phyloP scores from a whole-genome alignment of 2,329 filamentous ascomycete genomes.

The Aspergillus flavus region DNA sequence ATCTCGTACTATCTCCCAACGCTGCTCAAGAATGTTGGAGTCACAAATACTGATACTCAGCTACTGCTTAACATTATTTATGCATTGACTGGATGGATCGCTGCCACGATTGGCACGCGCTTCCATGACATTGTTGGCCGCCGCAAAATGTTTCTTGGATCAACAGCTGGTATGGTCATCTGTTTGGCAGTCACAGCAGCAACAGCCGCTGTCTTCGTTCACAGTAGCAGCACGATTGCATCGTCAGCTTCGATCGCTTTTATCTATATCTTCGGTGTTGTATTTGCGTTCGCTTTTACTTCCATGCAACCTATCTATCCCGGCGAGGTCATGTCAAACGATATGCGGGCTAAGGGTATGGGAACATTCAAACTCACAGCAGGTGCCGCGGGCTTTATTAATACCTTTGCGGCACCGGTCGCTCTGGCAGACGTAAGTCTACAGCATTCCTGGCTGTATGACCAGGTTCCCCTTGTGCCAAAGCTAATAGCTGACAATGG shows the following conservation, averaged over 20 bases:
- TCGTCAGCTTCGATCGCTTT: constrained; percentile 47
- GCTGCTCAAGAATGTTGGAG: too few relatives aligned
- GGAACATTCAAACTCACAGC: constrained; percentile 31
- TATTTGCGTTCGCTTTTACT: constrained; percentile 53
- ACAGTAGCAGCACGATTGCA: constrained; percentile 16
- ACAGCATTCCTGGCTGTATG: neutral
- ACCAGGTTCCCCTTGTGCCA: neutral
- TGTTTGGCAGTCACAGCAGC: constrained; percentile 14
- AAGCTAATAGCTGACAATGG: neutral
- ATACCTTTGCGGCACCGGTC: constrained; percentile 13
- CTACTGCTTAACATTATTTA: too few relatives aligned
- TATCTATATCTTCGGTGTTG: constrained; percentile 56
- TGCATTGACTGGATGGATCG: too few relatives aligned
- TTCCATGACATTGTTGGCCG: constrained; percentile 14
- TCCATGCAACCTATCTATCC: constrained; percentile 55
- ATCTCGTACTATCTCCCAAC: too few relatives aligned
- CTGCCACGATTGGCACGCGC: constrained; percentile 7
- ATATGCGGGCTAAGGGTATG: constrained; percentile 62
- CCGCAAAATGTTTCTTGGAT: constrained; percentile 12
- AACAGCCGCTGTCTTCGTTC: neutral
- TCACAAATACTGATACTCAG: too few relatives aligned
- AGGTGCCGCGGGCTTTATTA: constrained; percentile 14
- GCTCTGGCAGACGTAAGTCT: constrained; percentile 11
- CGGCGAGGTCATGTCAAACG: constrained; percentile 57
- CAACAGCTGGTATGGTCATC: constrained; percentile 13